Evolutionary conservation across 768 basidiomycete genomes (phyloP).

Genomic region (Pleurotus tuoliensis): DNA sequence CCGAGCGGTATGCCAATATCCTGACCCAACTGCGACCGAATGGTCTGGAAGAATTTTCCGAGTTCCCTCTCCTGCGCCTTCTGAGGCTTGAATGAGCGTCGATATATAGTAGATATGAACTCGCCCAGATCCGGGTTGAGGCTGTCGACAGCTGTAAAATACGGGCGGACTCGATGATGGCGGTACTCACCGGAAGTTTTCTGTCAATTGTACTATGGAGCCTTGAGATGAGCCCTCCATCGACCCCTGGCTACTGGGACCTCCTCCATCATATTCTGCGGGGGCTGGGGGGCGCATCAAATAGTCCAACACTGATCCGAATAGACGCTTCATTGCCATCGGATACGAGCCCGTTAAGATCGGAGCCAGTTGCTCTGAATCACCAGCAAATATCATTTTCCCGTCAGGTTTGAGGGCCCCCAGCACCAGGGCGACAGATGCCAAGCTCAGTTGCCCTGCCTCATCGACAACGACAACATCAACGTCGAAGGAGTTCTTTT

Average conservation of each 20-base stretch:
- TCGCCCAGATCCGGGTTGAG: slow-evolving; percentile 51
- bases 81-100: slow-evolving; percentile 42
- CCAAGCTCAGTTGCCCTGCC: slow-evolving; percentile 48
- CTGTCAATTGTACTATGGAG: slow-evolving; percentile 44
- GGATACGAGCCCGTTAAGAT: slow-evolving; percentile 47
- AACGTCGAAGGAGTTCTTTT: slow-evolving; percentile 31
- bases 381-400: slow-evolving; percentile 45
- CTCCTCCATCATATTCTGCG: slow-evolving; percentile 10
- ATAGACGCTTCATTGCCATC: slow-evolving; percentile 31
- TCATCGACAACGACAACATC: slow-evolving; percentile 47
- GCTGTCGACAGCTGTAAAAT: slow-evolving; percentile 18
- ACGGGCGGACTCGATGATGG: not conserved
- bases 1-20: slow-evolving; percentile 19
- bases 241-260: slow-evolving; percentile 5
- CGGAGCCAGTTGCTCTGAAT: slow-evolving; percentile 49
- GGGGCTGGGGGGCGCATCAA: slow-evolving; percentile 28
- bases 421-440: slow-evolving; percentile 40
- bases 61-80: slow-evolving; percentile 40
- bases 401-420: slow-evolving; percentile 33
- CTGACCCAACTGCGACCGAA: slow-evolving; percentile 17
- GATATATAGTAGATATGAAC: slow-evolving; percentile 50
- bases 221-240: slow-evolving; percentile 23
- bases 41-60: slow-evolving; percentile 26
- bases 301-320: slow-evolving; percentile 47
- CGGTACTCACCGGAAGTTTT: slow-evolving; percentile 42